phyloP scores from a whole-genome alignment of 108 stramenopile species.

The Chaetoceros tenuissimus region DNA sequence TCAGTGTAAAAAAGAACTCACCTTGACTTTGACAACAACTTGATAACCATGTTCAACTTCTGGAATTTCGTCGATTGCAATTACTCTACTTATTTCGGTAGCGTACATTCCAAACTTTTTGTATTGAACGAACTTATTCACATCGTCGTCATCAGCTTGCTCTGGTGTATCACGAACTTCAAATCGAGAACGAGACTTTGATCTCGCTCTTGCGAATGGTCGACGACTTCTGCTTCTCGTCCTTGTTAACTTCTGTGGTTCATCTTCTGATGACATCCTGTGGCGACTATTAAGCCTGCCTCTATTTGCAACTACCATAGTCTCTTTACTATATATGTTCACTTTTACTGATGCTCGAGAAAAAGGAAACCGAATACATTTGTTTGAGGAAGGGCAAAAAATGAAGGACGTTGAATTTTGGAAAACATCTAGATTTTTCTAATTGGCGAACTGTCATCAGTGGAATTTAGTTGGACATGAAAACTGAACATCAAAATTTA shows the following conservation, averaged over 20 bases:
- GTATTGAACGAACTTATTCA: neutral
- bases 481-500: too few relatives aligned
- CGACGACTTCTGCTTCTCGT: neutral
- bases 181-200: neutral
- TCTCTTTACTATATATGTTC: too few relatives aligned
- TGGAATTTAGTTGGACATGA: too few relatives aligned
- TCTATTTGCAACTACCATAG: too few relatives aligned
- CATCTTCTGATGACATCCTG: neutral
- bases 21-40: slow-evolving; percentile 46
- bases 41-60: slow-evolving; percentile 21
- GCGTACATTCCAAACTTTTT: neutral
- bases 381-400: too few relatives aligned
- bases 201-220: neutral
- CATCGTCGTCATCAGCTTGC: neutral
- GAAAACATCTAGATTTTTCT: too few relatives aligned
- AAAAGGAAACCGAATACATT: too few relatives aligned
- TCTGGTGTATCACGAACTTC: neutral
- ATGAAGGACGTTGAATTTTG: too few relatives aligned
- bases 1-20: slow-evolving; percentile 4
- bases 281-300: too few relatives aligned
- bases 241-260: neutral
- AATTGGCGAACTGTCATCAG: too few relatives aligned
- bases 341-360: too few relatives aligned
- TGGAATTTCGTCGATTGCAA: slow-evolving; percentile 18
- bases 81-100: neutral